phyloP scores from a whole-genome alignment of 78 protist species.

The Chrysochromulina tobinii region DNA sequence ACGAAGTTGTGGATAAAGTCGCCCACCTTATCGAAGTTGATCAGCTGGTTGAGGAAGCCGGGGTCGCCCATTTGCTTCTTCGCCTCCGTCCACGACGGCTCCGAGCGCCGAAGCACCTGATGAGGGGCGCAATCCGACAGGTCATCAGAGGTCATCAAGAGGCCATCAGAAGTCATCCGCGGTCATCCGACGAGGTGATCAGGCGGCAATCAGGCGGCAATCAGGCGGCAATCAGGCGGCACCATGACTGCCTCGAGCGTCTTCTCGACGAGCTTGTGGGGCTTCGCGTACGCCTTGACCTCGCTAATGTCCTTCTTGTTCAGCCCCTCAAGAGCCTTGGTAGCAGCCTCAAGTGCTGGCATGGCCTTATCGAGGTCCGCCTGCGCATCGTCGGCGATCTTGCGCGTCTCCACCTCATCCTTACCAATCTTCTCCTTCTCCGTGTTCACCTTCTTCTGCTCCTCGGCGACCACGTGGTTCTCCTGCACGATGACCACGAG shows the following conservation, averaged over 20 bases:
- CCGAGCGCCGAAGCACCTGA: constrained; percentile 9
- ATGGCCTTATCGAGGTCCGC: constrained; percentile 72
- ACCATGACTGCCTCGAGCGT: constrained; percentile 81
- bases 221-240: too few species aligned
- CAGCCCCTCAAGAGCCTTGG: constrained; percentile 63
- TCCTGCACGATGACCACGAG: constrained; percentile 64
- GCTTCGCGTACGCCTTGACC: constrained; percentile 67
- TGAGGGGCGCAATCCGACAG: too few species aligned
- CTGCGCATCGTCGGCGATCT: constrained; percentile 59
- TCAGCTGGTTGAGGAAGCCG: constrained; percentile 55
- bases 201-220: not conserved
- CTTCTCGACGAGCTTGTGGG: constrained; percentile 71
- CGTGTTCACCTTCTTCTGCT: constrained; percentile 55
- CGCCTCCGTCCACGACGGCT: constrained; percentile 75
- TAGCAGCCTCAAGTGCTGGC: constrained; percentile 78
- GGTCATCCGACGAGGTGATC: too few species aligned
- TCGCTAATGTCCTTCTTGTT: constrained; percentile 68
- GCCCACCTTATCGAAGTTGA: constrained; percentile 62
- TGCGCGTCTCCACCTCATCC: constrained; percentile 61
- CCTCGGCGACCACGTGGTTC: constrained; percentile 71
- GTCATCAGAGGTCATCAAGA: too few species aligned
- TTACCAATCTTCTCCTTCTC: constrained; percentile 48
- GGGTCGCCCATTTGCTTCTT: constrained; percentile 67
- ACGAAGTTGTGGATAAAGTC: too few species aligned
- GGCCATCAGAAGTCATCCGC: too few species aligned